A percentile compares a stretch with the other conserved stretches of the same genome.
phyloP scores from a whole-genome alignment of 306 rosid species.

The Dryas octopetala region DNA sequence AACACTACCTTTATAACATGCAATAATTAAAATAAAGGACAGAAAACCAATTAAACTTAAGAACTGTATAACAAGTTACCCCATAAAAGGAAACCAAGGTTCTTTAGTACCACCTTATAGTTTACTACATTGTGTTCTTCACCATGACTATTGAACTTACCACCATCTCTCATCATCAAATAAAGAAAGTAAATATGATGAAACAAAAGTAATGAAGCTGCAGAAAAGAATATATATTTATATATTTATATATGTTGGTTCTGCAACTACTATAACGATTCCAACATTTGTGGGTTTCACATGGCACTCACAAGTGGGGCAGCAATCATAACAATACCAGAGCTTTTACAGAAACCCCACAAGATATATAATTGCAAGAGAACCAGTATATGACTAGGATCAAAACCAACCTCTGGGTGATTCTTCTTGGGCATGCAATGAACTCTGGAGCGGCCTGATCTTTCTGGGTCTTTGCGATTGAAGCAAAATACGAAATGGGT shows the following conservation, averaged over 20 bases:
- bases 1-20: neutral
- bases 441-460: conserved; percentile 27
- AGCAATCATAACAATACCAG: neutral
- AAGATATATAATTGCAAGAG: neutral
- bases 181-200: neutral
- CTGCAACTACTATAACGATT: neutral
- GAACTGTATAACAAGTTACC: neutral
- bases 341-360: neutral
- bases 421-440: conserved; percentile 39
- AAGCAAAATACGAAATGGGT: conserved; percentile 27
- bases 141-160: neutral
- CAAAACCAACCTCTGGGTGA: conserved; percentile 35
- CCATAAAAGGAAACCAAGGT: neutral
- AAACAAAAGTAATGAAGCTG: neutral
- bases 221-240: neutral
- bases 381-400: neutral
- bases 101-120: neutral
- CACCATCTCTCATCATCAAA: neutral
- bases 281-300: neutral
- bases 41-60: neutral
- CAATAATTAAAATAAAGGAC: neutral
- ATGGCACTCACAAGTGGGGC: neutral
- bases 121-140: neutral
- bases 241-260: neutral
- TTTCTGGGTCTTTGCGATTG: conserved; percentile 23